Evolutionary conservation across 768 basidiomycete species (phyloP).

Genomic region (Hypsizygus marmoreus): DNA sequence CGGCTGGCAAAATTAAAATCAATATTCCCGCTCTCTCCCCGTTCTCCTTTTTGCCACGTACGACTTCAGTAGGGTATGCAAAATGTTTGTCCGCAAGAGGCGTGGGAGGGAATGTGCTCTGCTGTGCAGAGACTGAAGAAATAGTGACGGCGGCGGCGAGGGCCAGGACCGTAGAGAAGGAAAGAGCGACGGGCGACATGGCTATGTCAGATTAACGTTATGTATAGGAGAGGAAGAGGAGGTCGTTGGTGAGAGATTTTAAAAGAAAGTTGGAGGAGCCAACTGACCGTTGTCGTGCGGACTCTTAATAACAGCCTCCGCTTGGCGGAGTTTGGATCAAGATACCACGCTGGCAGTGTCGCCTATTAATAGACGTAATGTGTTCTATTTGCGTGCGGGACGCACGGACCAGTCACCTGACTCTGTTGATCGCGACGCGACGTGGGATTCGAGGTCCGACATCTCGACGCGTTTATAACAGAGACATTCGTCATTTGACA

Average conservation of each 20-base stretch:
- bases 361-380: neutral
- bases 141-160: slow-evolving; percentile 30
- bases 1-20: slow-evolving; percentile 35
- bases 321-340: slow-evolving; percentile 16
- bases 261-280: slow-evolving; percentile 9
- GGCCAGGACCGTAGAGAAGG: slow-evolving; percentile 26
- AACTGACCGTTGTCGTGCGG: neutral
- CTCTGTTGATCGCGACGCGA: slow-evolving; percentile 14
- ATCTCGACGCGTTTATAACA: slow-evolving; percentile 21
- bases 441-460: slow-evolving; percentile 15
- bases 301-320: slow-evolving; percentile 11
- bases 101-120: slow-evolving; percentile 41
- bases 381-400: slow-evolving; percentile 3
- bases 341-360: neutral
- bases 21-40: too few relatives aligned
- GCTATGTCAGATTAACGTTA: too few relatives aligned
- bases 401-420: slow-evolving; percentile 29
- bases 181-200: slow-evolving; percentile 51
- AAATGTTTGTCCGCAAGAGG: slow-evolving; percentile 51
- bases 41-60: slow-evolving; percentile 32
- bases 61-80: slow-evolving; percentile 44
- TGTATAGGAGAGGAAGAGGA: too few relatives aligned
- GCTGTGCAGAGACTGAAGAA: slow-evolving; percentile 27
- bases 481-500: slow-evolving; percentile 12
- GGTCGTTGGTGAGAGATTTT: slow-evolving; percentile 1